These are phyloP conservation scores for Tricholoma hemisulphureum DNA, from an alignment of 768 basidiomycete genomes.

Conservation along the genomic window DNA sequence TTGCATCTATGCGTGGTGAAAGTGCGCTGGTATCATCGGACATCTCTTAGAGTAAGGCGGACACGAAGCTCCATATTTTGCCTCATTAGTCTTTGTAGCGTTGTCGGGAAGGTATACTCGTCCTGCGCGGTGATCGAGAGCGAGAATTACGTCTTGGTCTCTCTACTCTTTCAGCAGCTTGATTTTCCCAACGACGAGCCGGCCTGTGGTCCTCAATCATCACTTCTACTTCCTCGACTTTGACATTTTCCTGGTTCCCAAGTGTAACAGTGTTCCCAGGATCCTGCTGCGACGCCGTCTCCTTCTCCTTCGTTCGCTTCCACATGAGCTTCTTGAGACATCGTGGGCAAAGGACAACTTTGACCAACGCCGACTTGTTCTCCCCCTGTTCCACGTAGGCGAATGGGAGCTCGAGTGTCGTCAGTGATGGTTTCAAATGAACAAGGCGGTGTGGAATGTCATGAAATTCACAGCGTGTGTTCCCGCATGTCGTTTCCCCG, in stretches of 20 bases:
- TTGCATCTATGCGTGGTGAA: background rate
- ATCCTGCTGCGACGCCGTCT: constrained; percentile 12
- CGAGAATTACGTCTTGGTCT: constrained; percentile 28
- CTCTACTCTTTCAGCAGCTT: constrained; percentile 7
- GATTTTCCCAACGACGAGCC: constrained; percentile 37
- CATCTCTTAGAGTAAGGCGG: background rate
- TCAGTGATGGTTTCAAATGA: constrained; percentile 35
- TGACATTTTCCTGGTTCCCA: constrained; percentile 36
- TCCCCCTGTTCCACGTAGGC: constrained; percentile 79
- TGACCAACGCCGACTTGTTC: constrained; percentile 80
- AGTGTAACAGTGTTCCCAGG: background rate
- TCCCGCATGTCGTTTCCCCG: constrained; percentile 87
- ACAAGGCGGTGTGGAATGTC: constrained; percentile 25
- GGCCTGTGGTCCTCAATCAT: background rate
- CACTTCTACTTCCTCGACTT: constrained; percentile 24
- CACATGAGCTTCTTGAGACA: constrained; percentile 87
- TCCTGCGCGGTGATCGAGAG: constrained; percentile 35
- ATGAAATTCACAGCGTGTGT: constrained; percentile 79
- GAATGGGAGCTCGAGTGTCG: constrained; percentile 88
- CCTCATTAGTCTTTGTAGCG: background rate
- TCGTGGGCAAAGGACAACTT: constrained; percentile 78
- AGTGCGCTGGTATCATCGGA: too few species aligned
- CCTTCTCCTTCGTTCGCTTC: constrained; percentile 72
- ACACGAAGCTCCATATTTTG: background rate
- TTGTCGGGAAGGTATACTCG: background rate